phyloP scores from a whole-genome alignment of 495 filamentous ascomycete species.

The Massariosphaeria phaeospora region DNA sequence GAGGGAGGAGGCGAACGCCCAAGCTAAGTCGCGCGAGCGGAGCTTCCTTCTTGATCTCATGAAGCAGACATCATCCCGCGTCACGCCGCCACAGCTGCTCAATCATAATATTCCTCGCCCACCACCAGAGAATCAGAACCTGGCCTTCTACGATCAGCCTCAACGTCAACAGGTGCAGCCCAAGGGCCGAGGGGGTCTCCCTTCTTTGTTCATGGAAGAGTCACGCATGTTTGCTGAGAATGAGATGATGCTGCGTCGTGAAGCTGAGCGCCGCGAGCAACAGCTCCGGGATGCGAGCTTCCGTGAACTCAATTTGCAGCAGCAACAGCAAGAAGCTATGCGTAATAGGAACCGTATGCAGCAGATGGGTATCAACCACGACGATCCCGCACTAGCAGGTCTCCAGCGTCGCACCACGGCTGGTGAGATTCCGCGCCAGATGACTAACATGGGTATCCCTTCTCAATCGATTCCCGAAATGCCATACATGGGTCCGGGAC shows the following conservation, averaged over 20 bases:
- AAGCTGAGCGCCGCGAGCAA: conserved; percentile 17
- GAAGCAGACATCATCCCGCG: conserved; percentile 28
- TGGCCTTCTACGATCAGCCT: conserved; percentile 35
- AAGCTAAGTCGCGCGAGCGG: conserved; percentile 25
- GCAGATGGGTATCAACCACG: conserved; percentile 13
- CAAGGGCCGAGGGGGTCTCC: conserved; percentile 28
- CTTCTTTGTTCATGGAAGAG: conserved; percentile 33
- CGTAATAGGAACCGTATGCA: conserved; percentile 20
- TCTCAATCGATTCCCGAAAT: conserved; percentile 29
- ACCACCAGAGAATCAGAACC: conserved; percentile 18
- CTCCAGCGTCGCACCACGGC: conserved; percentile 30
- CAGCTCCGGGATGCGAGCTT: conserved; percentile 17
- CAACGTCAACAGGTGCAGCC: conserved; percentile 31
- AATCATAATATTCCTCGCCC: conserved; percentile 31
- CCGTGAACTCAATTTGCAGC: conserved; percentile 14
- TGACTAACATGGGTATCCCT: conserved; percentile 36
- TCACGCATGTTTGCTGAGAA: conserved; percentile 21
- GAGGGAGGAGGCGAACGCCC: conserved; percentile 13
- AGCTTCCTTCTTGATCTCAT: conserved; percentile 38
- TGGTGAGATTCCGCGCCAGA: conserved; percentile 28
- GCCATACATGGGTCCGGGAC: conserved; percentile 18
- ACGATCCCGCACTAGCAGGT: conserved; percentile 21
- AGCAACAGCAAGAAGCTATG: conserved; percentile 23
- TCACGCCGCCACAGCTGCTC: conserved; percentile 24
- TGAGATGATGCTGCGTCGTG: conserved; percentile 25